Evolutionary conservation across 306 rosid species (phyloP).

Genomic region (Prunus dulcis): DNA sequence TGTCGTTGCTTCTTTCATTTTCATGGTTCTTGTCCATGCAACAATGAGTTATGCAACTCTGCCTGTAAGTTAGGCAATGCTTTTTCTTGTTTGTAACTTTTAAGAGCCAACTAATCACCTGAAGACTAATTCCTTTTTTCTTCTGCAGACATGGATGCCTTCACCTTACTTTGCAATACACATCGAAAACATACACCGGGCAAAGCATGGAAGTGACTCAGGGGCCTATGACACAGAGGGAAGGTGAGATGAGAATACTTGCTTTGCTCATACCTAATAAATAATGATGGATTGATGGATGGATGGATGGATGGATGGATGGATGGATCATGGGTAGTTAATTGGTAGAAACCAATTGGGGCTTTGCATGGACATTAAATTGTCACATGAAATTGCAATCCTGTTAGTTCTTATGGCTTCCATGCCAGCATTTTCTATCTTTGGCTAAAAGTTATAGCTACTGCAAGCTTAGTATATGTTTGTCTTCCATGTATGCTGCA

Average conservation of each 20-base stretch:
- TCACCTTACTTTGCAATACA: conserved; percentile 63
- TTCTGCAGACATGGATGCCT: conserved; percentile 71
- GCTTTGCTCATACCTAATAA: background rate
- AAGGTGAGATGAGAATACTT: conserved; percentile 41
- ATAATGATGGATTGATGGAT: no score
- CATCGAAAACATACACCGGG: conserved; percentile 62
- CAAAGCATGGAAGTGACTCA: conserved; percentile 71
- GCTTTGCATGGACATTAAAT: no score
- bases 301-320: no score
- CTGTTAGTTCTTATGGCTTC: no score
- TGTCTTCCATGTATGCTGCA: conserved; percentile 12
- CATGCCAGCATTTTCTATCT: no score
- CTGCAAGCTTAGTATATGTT: background rate
- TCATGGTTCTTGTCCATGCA: conserved; percentile 38
- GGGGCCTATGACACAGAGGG: conserved; percentile 75
- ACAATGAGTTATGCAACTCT: conserved; percentile 59
- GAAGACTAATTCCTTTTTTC: background rate
- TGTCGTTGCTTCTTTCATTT: conserved; percentile 40
- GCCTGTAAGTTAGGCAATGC: conserved; percentile 46
- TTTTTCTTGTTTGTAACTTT: background rate
- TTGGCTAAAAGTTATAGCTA: background rate
- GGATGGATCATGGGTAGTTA: no score
- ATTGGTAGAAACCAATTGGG: no score
- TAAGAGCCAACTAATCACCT: background rate
- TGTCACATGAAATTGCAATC: no score